Evolutionary conservation across 2,329 filamentous ascomycete species (phyloP).

Genomic region (Fusarium subtropicale): DNA sequence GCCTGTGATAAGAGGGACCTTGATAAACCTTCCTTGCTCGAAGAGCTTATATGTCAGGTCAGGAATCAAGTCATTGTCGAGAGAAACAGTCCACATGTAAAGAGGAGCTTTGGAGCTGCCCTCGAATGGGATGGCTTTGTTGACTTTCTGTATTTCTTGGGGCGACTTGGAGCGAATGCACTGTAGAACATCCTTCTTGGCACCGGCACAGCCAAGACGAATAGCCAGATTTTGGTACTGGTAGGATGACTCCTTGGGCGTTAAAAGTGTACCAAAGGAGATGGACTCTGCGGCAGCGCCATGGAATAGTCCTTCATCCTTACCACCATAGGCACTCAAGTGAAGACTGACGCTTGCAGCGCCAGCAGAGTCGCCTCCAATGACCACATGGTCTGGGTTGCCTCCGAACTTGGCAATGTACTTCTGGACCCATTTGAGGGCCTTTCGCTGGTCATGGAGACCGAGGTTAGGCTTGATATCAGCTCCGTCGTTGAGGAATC

Average conservation of each 20-base stretch:
- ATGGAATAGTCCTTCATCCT: conserved; percentile 62
- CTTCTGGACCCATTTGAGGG: conserved; percentile 75
- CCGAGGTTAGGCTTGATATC: conserved; percentile 73
- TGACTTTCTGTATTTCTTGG: conserved; percentile 56
- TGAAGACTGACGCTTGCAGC: conserved; percentile 74
- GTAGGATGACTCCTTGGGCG: conserved; percentile 60
- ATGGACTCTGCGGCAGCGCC: conserved; percentile 63
- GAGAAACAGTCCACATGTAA: conserved; percentile 66
- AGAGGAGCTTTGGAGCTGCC: conserved; percentile 52
- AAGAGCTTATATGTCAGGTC: conserved; percentile 64
- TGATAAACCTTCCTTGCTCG: conserved; percentile 61
- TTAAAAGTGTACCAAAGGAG: conserved; percentile 63
- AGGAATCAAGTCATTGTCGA: conserved; percentile 65
- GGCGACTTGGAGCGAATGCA: conserved; percentile 60
- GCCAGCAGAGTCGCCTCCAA: conserved; percentile 77
- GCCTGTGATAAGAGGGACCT: conserved; percentile 64
- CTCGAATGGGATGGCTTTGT: conserved; percentile 54
- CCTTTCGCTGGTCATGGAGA: conserved; percentile 76
- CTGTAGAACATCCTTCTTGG: conserved; percentile 52
- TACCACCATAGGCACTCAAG: conserved; percentile 66
- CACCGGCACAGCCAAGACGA: conserved; percentile 55
- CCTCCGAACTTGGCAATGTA: conserved; percentile 77
- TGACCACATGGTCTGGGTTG: conserved; percentile 73
- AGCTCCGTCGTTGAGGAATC: conserved; percentile 74
- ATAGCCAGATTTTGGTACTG: conserved; percentile 63